Base-by-base conservation (phyloP, 148 eudicot genomes). In the Bassia scoparia region DNA sequence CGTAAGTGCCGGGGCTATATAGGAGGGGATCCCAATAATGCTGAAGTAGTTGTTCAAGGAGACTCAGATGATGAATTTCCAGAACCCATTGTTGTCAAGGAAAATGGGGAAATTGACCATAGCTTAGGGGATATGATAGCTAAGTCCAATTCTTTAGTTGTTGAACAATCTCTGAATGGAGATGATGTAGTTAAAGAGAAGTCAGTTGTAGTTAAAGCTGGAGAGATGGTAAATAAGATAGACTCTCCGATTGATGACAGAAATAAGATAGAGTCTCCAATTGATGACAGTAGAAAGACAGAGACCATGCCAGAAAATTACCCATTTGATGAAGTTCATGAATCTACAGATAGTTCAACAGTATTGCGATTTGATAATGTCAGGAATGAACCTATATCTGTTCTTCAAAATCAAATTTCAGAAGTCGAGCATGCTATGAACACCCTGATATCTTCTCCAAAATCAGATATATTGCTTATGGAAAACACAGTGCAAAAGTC, bases 51-150 rank as follows among this genome's bases (percentile, higher is more conserved):
- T 74, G 91, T 91, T 80, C 93, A 87, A 72, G 93, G 75, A 78
- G 98, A 95, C 61, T 91, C 98, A 16, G 98, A 95, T 86, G 98
- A 95, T 33, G 97, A 95, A 75, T 87, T 73, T 75, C 90, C 90
- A 18, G 98, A 95, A 75, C 93, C 98, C 69, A 81, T 88, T 43
- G 86, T 80, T 81, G 72, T 85, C 61, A 68, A 76, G 79, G 90
- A 87, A 65, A 80, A 89, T 76, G 88, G 83, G 64, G 82, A 82
- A 71, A 75, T 81, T 68, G 87, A 80, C 62, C 78, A 77, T 37
- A 74, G 79, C n/a, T 58, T 81, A 73, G 79, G 74, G 63, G 65
- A 74, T 55, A 71, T 78, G 50, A 70, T 79, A 58, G 73, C 79
- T 78, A 62, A 49, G n/a, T 74, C 79, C 68, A 77, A 67, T 76